phyloP scores from a whole-genome alignment of 306 rosid species.

The Bauhinia variegata region DNA sequence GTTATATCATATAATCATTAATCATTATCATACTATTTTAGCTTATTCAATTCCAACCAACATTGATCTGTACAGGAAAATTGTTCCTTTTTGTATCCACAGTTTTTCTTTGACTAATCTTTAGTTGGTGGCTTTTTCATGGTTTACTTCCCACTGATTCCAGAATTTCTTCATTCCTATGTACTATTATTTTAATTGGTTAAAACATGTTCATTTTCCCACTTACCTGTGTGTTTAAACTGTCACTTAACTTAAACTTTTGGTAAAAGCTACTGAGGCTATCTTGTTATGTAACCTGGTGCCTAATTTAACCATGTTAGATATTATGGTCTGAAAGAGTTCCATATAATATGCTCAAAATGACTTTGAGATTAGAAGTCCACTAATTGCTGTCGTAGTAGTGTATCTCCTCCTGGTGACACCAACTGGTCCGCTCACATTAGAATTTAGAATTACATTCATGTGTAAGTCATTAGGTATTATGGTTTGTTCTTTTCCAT shows the following conservation, averaged over 20 bases:
- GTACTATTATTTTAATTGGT: not conserved
- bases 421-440: too few relatives aligned
- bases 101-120: too few relatives aligned
- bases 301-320: not conserved
- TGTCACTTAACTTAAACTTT: not conserved
- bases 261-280: not conserved
- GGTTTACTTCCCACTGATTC: not conserved
- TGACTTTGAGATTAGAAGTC: not conserved
- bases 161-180: not conserved
- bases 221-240: not conserved
- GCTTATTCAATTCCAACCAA: not conserved
- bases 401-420: not conserved
- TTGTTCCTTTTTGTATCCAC: not conserved
- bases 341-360: not conserved
- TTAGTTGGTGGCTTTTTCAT: not conserved
- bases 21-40: not conserved
- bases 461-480: not conserved
- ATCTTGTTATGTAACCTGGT: not conserved
- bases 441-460: not conserved
- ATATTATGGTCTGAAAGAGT: not conserved
- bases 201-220: not conserved
- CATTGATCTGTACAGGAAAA: not conserved
- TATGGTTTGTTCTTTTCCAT: constrained; percentile 25
- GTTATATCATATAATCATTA: not conserved
- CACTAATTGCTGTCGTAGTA: not conserved